Base-by-base conservation (phyloP, 2,329 filamentous ascomycete genomes). In the Colletotrichum salicis region DNA sequence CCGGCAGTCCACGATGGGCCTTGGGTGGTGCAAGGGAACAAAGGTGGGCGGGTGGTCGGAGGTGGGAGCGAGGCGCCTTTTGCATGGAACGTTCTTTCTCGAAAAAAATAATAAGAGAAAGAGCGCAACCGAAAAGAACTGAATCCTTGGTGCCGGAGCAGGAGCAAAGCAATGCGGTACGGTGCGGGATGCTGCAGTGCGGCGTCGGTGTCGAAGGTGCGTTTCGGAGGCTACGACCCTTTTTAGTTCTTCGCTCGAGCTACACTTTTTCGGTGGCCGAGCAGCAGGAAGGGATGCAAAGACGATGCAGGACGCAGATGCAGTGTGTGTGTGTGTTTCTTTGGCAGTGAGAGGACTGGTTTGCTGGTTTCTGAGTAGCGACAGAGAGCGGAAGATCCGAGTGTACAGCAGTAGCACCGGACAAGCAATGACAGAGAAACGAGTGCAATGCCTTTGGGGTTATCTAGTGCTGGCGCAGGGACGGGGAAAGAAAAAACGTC, bases 261-360 rank as follows among this genome's bases (percentile, higher is more conserved):
- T 69, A 71, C 65, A 55, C 65, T 71, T 64, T 64, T 64, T 69
- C 69, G 59, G 69, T 64, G 69, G 69, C 69, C 69, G 69, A 71
- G 67, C 67, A 70, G 67, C 59, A 59, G 24, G 61, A 56, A 59
- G 33, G n/a, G 7, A 33, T 33, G 31, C 31, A 33, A 41, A 29
- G 31, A 12, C 11, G 35, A 10, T 45, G 41, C 37, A 48, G 41
- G 41, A 45, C 41, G 41, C 41, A 45, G 41, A 10, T n/a, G 41
- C 41, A 45, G 41, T 37, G 37, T 19, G 37, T 7, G 41, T 19
- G 41, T 29, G 27, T 29, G 27, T 29, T 4, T 29, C 27, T 29
- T 29, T 29, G 27, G 27, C 27, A 48, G 15, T 11, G 19, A 19
- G 41, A 27, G 45, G n/a, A 24, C 29, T 58, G 56, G 37, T 19